Percentiles rank a stretch among this genome's conserved stretches.
Conservation (phyloP, 352 stramenopile species). For the Elongisporangium anandrum region DNA sequence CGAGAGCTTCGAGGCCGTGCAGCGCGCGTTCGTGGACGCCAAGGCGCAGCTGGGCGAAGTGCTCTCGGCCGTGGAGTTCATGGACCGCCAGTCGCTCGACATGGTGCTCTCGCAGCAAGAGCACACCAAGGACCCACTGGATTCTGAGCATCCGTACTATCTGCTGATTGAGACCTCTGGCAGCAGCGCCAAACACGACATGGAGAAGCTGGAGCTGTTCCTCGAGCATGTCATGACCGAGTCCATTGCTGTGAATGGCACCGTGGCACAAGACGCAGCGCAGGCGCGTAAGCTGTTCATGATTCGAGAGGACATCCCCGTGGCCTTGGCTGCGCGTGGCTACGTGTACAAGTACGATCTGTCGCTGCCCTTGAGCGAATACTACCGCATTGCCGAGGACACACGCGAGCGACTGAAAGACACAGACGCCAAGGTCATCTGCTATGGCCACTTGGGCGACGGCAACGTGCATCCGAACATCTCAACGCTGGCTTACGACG, state of each 20-base stretch:
- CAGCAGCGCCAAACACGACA: constrained; percentile 76
- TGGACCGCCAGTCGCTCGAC: constrained; percentile 72
- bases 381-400: constrained; percentile 73
- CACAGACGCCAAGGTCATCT: constrained; percentile 28
- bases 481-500: constrained; percentile 27
- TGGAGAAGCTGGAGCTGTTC: constrained; percentile 64
- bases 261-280: constrained; percentile 74
- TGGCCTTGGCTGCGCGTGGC: constrained; percentile 54
- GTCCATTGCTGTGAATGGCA: constrained; percentile 63
- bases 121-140: constrained; percentile 26
- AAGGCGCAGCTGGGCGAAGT: constrained; percentile 80
- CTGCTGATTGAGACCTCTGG: constrained; percentile 91
- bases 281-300: constrained; percentile 83
- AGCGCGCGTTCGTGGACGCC: constrained; percentile 44
- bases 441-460: constrained; percentile 90
- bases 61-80: constrained; percentile 89
- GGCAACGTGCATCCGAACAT: constrained; percentile 94
- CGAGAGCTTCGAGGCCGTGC: constrained; percentile 64
- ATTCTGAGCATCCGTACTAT: constrained; percentile 51
- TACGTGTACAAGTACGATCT: constrained; percentile 95
- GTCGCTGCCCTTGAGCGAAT: constrained; percentile 73
- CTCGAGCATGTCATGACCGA: constrained; percentile 38
- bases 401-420: constrained; percentile 30
- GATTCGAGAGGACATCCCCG: constrained; percentile 86
- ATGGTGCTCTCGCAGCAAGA: constrained; percentile 43